Base-by-base conservation (phyloP, 768 basidiomycete species). In the Serendipita sp. region DNA sequence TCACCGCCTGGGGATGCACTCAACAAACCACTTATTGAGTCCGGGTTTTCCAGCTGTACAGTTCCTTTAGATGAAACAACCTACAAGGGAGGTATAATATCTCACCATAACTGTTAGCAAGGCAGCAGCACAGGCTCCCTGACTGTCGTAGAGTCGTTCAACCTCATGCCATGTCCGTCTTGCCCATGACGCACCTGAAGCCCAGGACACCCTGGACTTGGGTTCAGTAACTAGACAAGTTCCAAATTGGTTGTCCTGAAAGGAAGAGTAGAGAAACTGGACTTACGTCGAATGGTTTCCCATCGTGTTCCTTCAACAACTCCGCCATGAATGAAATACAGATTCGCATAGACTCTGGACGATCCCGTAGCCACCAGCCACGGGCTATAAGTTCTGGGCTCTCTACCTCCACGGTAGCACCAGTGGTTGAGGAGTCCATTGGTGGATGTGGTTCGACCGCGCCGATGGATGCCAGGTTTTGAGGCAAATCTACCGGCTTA, bases 101-200 rank as follows among this genome's bases (percentile, higher is more conserved):
- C 42, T 38, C 65, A 90, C 88, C 70, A 90, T 70, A 24, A 86
- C 84, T 30, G 84, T 73, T 24, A 90, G 74, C 38, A 90, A 68
- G 7, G 81, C 84, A 33, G 86, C 90, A 72, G 90, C 77, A 3
- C 81, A 82, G 16, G 86, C 89, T 16, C 89, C 89, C 73, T 92
- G 90, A 66, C 14, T 7, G 33, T 22, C 63, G 34, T 38, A 38
- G 5, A 38, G 14, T 38, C 14, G 14, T 38, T 14, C 7, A 1
- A 5, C 14, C 34, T 14, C 14, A 7, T 38, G 34, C 34, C 7
- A 38, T 38, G 14, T 1, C 14, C 14, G 34, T 38, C 34, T 5
- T 7, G 14, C 5, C 7, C 5, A 24, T 41, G 65, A 63, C 72
- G 30, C 30, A 83, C 85, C 87, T 89, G 70, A 90, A 90, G 3